Evolutionary conservation across 2,329 filamentous ascomycete species (phyloP).

Genomic region (Colletotrichum incanum): DNA sequence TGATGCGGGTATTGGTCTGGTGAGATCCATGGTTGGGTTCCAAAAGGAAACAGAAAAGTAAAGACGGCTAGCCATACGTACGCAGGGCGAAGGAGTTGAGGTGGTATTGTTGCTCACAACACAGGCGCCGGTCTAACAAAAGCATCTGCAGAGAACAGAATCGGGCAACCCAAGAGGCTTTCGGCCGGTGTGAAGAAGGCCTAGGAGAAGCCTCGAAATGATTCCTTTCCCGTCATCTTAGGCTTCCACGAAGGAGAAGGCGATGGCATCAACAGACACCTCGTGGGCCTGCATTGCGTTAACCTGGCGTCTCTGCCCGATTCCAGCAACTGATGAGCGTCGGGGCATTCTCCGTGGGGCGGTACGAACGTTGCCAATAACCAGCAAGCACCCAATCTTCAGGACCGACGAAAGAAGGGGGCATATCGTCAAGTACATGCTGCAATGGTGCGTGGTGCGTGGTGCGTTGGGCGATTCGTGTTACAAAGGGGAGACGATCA

Average conservation of each 20-base stretch:
- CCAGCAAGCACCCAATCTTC: slow-evolving; percentile 10
- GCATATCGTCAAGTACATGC: neutral
- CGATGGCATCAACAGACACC: slow-evolving; percentile 13
- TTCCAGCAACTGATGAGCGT: slow-evolving; percentile 18
- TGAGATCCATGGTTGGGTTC: slow-evolving; percentile 19
- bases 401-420: slow-evolving; percentile 2
- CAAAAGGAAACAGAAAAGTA: slow-evolving; percentile 41
- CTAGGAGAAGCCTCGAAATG: neutral
- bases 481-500: slow-evolving; percentile 17
- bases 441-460: slow-evolving; percentile 3
- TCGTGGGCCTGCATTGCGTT: slow-evolving; percentile 28
- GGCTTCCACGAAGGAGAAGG: neutral
- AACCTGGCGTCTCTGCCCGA: slow-evolving; percentile 15
- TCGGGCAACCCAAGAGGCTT: slow-evolving; percentile 25
- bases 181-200: slow-evolving; percentile 10
- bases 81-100: slow-evolving; percentile 32
- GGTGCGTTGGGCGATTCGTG: slow-evolving; percentile 13
- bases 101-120: slow-evolving; percentile 36
- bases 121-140: slow-evolving; percentile 14
- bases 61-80: slow-evolving; percentile 28
- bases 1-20: slow-evolving; percentile 23
- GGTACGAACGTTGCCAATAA: slow-evolving; percentile 14
- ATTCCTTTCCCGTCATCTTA: neutral
- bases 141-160: slow-evolving; percentile 30
- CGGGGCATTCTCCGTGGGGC: slow-evolving; percentile 23